Evolutionary conservation across 257 asterid species (phyloP).

Genomic region (Petrea volubilis): DNA sequence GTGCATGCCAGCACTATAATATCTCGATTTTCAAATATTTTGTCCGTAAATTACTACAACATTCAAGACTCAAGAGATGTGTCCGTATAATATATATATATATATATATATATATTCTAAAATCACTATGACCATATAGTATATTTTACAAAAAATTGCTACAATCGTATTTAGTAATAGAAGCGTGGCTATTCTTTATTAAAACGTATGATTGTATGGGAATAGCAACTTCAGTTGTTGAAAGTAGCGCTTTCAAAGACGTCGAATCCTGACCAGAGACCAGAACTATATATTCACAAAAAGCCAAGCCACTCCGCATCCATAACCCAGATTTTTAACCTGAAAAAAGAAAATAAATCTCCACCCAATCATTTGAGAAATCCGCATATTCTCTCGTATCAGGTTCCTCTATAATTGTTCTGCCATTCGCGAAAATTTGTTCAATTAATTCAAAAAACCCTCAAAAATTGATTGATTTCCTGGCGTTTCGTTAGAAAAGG

Average conservation of each 20-base stretch:
- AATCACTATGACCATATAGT: too few relatives aligned
- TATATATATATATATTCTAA: too few relatives aligned
- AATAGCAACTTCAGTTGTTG: slow-evolving; percentile 12
- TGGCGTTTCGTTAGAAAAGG: neutral
- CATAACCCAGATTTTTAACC: neutral
- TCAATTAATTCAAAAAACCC: neutral
- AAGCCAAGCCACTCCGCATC: slow-evolving; percentile 19
- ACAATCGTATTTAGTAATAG: too few relatives aligned
- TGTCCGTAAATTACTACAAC: too few relatives aligned
- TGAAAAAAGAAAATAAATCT: neutral
- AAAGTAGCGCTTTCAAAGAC: slow-evolving; percentile 4
- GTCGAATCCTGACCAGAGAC: neutral
- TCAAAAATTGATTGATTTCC: neutral
- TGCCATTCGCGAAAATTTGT: neutral
- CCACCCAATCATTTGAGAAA: slow-evolving; percentile 1
- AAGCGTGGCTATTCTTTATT: too few relatives aligned
- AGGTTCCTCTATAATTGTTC: neutral
- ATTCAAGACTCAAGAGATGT: too few relatives aligned
- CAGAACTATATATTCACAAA: neutral
- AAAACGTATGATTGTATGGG: neutral
- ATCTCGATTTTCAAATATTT: too few relatives aligned
- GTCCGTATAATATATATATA: too few relatives aligned
- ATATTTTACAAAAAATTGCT: too few relatives aligned
- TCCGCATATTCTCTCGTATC: slow-evolving; percentile 20
- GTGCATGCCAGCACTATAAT: too few relatives aligned